phyloP scores from a whole-genome alignment of 2,329 filamentous ascomycete species.

The Elsinoe perseae region DNA sequence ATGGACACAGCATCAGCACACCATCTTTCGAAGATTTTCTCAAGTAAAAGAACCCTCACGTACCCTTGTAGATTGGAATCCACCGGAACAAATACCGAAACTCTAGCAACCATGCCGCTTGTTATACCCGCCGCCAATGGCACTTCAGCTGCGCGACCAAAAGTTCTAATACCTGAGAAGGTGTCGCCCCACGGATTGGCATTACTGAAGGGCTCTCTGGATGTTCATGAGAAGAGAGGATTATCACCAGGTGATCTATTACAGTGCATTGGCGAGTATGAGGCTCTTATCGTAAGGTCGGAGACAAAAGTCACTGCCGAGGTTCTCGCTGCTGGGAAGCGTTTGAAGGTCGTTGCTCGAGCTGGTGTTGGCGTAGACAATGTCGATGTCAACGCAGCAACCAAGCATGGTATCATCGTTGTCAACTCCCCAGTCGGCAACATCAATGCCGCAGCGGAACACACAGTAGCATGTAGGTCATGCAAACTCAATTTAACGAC shows the following conservation, averaged over 20 bases:
- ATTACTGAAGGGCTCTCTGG: conserved; percentile 56
- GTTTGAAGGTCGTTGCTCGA: conserved; percentile 68
- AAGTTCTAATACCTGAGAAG: conserved; percentile 69
- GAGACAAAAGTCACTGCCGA: conserved; percentile 71
- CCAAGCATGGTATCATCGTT: conserved; percentile 65
- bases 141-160: conserved; percentile 32
- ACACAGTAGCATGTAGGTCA: conserved; percentile 53
- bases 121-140: conserved; percentile 23
- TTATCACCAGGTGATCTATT: conserved; percentile 57
- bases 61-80: conserved; percentile 11
- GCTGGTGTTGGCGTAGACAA: conserved; percentile 80
- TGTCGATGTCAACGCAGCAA: conserved; percentile 67
- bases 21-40: background rate
- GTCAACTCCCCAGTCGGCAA: conserved; percentile 75
- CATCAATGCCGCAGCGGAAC: conserved; percentile 71
- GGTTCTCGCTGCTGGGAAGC: conserved; percentile 57
- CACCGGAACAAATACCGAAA: background rate
- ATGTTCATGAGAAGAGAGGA: conserved; percentile 60
- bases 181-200: conserved; percentile 70
- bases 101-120: conserved; percentile 8
- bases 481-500: background rate
- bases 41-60: conserved; percentile 6
- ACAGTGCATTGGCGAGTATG: conserved; percentile 60
- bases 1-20: conserved; percentile 12
- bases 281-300: conserved; percentile 70